Percentiles rank a stretch among this genome's conserved stretches.
Evolutionary conservation across 2,329 filamentous ascomycete species (phyloP).

Genomic region (Ascosphaera aggregata): DNA sequence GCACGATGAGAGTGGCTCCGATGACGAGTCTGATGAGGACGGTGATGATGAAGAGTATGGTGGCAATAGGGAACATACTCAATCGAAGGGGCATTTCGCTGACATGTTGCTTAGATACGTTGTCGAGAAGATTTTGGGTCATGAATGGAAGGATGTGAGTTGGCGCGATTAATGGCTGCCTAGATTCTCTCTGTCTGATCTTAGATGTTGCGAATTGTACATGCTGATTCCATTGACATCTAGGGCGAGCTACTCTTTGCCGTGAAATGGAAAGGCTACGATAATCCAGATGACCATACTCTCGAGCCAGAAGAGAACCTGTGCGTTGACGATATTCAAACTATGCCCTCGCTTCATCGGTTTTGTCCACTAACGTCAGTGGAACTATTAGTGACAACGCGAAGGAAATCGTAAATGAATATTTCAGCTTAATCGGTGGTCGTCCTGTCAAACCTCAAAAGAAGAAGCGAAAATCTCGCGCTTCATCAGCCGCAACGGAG

Average conservation of each 20-base stretch:
- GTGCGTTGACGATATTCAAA: conserved; percentile 12
- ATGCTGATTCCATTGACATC: conserved; percentile 1
- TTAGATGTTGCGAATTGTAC: too few species aligned
- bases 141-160: conserved; percentile 16
- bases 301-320: conserved; percentile 23
- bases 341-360: not conserved
- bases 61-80: not conserved
- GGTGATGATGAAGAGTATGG: conserved; percentile 12
- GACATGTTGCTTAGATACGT: conserved; percentile 12
- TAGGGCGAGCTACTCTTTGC: conserved; percentile 17
- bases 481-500: conserved; percentile 4
- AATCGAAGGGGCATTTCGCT: not conserved
- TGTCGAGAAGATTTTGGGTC: conserved; percentile 18
- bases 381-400: conserved; percentile 16
- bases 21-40: conserved; percentile 10
- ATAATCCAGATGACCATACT: conserved; percentile 20
- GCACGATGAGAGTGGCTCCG: conserved; percentile 5
- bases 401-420: conserved; percentile 16
- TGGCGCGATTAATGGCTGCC: not conserved
- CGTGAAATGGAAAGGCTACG: conserved; percentile 26
- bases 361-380: conserved; percentile 2
- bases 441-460: conserved; percentile 12
- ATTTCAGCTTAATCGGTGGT: conserved; percentile 20
- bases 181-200: conserved; percentile 4
- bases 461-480: conserved; percentile 9